Evolutionary conservation across 176 grass and related monocot species (phyloP), one percentile per base, ranked within the genome.

Genomic region (Zizania latifolia): DNA sequence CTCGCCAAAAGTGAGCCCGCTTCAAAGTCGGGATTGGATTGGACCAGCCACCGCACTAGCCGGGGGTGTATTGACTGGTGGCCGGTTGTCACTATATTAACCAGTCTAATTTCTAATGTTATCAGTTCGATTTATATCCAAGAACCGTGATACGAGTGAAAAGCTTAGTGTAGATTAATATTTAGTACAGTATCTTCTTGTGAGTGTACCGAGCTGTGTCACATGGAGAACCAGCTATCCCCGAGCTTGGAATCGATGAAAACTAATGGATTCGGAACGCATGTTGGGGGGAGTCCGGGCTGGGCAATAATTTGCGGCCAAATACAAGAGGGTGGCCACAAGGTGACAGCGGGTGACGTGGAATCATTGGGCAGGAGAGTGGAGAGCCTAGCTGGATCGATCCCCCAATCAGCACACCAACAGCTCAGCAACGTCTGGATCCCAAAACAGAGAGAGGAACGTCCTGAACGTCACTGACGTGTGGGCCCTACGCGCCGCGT

Each of bases 331-430:
- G 19, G 21, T 59, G 4, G 16, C 22, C 71, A 27, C 67, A 71
- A 51, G 48, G 50, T 54, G 76, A 74, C 74, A 64, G 30, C 1
- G 17, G 62, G 24, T 39, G 84, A 80, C 22, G 77, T 23, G 69
- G 51, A 62, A 46, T 60, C 8, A 60, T 43, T 43, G 36, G 6
- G 24, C 14, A n/a, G n/a, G n/a, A n/a, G n/a, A n/a, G 12, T 3
- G 24, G 74, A 64, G 64, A 70, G 65, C 43, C 17, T 16, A 1
- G 1, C 10, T 62, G 68, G 45, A 46, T 57, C 34, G 19, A 64
- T 45, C 48, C 29, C 48, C 53, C 13, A 27, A 14, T 34, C 71
- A 34, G 11, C 63, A 19, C 2, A 71, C 29, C 8, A 61, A 62
- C 64, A 81, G 56, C 64, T 63, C 64, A 35, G 36, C 41, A 27